Evolutionary conservation across 257 asterid genomes (phyloP).

Genomic region (Rehmannia glutinosa): DNA sequence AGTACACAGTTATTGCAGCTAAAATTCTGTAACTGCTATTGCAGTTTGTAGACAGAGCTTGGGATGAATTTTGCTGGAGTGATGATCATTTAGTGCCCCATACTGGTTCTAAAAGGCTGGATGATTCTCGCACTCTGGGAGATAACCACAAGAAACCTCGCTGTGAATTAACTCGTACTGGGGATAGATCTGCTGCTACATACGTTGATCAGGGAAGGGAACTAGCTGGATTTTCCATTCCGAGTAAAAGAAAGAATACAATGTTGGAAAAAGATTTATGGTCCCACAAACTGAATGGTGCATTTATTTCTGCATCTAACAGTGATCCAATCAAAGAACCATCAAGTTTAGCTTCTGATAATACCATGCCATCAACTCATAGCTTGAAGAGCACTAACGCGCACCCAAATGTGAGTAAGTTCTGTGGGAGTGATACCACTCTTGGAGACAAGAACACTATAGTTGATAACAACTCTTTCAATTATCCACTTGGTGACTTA

Average conservation of each 20-base stretch:
- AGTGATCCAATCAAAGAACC: conserved; percentile 29
- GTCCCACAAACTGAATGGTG: conserved; percentile 30
- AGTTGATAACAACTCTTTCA: conserved; percentile 38
- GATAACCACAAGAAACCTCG: conserved; percentile 42
- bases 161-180: conserved; percentile 26
- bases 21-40: conserved; percentile 47
- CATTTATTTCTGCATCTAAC: conserved; percentile 34
- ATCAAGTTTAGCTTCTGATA: conserved; percentile 39
- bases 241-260: conserved; percentile 29
- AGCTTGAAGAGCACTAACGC: conserved; percentile 36
- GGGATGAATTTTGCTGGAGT: conserved; percentile 59
- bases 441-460: conserved; percentile 35
- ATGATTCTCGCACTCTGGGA: conserved; percentile 28
- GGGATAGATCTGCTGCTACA: conserved; percentile 27
- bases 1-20: conserved; percentile 41
- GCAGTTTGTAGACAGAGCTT: conserved; percentile 60
- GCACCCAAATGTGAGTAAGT: conserved; percentile 33
- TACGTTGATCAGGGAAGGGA: conserved; percentile 33
- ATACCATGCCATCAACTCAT: conserved; percentile 27
- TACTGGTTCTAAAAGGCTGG: conserved; percentile 29
- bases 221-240: conserved; percentile 18
- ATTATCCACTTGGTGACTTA: conserved; percentile 48
- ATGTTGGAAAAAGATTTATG: conserved; percentile 47
- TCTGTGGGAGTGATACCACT: conserved; percentile 28
- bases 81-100: conserved; percentile 75